Evolutionary conservation across 148 eudicot species (phyloP).

Genomic region (Salicornia ramosissima): DNA sequence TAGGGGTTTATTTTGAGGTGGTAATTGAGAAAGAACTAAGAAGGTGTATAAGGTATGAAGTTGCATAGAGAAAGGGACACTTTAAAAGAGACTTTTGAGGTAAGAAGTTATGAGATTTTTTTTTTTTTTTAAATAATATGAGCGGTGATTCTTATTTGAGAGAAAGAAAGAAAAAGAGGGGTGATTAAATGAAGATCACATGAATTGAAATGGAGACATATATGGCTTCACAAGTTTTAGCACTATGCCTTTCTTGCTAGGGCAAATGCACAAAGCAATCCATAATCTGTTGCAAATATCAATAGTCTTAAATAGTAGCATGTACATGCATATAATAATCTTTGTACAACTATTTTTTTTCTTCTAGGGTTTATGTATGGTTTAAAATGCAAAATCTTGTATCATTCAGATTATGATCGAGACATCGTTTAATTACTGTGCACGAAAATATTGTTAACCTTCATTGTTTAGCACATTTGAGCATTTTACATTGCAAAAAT

Average conservation of each 20-base stretch:
- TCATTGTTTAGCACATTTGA: too few species aligned
- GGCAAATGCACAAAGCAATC: neutral
- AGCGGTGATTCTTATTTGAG: constrained; percentile 27
- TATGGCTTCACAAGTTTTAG: constrained; percentile 39
- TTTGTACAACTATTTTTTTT: too few species aligned
- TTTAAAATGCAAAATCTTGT: too few species aligned
- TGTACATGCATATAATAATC: too few species aligned
- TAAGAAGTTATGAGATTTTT: neutral
- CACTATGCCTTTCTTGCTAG: constrained; percentile 15
- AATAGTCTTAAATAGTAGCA: too few species aligned
- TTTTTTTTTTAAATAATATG: constrained; percentile 35
- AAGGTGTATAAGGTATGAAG: neutral
- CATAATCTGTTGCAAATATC: too few species aligned
- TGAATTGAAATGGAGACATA: constrained; percentile 31
- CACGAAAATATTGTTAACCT: too few species aligned
- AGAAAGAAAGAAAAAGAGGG: neutral
- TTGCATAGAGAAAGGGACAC: neutral
- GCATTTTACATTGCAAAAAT: too few species aligned
- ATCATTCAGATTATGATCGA: too few species aligned
- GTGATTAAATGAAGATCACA: constrained; percentile 41
- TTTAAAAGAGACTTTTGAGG: constrained; percentile 4
- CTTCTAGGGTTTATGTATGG: too few species aligned
- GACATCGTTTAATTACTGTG: too few species aligned
- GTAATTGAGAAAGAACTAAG: neutral
- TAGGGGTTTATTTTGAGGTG: constrained; percentile 14